phyloP scores from a whole-genome alignment of 129 eudicot genomes.

The Oenanthe sinensis region DNA sequence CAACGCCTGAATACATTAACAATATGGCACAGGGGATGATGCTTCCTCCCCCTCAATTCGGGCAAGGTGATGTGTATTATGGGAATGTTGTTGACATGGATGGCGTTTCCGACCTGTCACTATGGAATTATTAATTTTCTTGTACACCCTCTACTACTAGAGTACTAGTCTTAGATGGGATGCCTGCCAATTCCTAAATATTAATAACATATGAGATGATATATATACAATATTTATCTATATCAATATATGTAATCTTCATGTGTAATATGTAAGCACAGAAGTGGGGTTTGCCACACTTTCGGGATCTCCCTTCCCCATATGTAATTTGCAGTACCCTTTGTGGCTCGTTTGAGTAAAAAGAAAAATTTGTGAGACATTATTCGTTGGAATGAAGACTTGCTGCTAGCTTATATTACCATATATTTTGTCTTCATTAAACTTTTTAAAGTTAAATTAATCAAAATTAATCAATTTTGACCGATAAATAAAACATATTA shows the following conservation, averaged over 20 bases:
- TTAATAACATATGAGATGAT: neutral
- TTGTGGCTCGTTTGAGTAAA: no score
- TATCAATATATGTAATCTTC: no score
- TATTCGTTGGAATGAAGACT: neutral
- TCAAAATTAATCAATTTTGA: no score
- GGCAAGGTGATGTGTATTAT: neutral
- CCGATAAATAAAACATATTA: no score
- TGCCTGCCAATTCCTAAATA: neutral
- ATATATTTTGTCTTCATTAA: no score
- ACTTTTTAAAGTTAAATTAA: no score
- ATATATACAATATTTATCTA: no score
- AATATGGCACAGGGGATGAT: constrained; percentile 68
- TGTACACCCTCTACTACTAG: neutral
- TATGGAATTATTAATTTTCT: constrained; percentile 32
- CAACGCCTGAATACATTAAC: constrained; percentile 45
- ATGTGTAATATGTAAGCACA: no score
- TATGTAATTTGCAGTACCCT: neutral
- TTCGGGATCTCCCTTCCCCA: no score
- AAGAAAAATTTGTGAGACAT: no score
- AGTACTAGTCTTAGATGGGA: neutral
- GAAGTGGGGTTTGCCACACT: no score
- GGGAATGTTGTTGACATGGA: constrained; percentile 34
- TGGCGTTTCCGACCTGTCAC: constrained; percentile 23
- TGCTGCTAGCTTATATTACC: neutral
- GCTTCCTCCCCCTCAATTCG: constrained; percentile 44